Evolutionary conservation across 345 rosid genomes (phyloP).

Genomic region (Syzygium aromaticum): DNA sequence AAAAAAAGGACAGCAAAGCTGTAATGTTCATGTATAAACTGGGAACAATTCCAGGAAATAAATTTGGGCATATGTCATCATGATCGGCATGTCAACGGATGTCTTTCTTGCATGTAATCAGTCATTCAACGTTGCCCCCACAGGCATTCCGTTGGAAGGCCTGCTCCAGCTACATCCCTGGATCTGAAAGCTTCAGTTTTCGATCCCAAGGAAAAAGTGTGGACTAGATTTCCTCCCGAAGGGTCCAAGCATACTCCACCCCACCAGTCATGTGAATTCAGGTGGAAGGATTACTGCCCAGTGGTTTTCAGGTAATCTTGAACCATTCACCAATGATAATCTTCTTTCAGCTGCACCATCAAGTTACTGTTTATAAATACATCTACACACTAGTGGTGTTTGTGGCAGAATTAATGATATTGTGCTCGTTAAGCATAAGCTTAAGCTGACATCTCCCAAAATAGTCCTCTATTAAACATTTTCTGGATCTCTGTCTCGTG

Average conservation of each 20-base stretch:
- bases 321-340: not conserved
- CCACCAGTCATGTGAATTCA: slow-evolving; percentile 84
- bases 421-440: not conserved
- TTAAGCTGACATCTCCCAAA: not conserved
- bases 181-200: slow-evolving; percentile 87
- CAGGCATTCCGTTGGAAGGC: slow-evolving; percentile 93
- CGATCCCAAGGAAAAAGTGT: slow-evolving; percentile 89
- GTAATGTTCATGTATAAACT: too few species aligned
- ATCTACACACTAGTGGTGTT: not conserved
- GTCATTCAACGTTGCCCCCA: not conserved
- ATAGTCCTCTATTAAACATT: not conserved
- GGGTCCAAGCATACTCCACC: slow-evolving; percentile 97
- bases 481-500: not conserved
- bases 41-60: not conserved
- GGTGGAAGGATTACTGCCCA: slow-evolving; percentile 97
- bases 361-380: not conserved
- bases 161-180: slow-evolving; percentile 79
- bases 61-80: not conserved
- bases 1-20: not conserved
- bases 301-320: slow-evolving; percentile 80
- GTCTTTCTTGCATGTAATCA: not conserved
- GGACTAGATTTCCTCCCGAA: slow-evolving; percentile 94
- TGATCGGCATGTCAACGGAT: not conserved
- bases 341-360: not conserved
- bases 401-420: not conserved